Base-by-base conservation (phyloP, 2,329 filamentous ascomycete genomes). In the Eutypella sp. region DNA sequence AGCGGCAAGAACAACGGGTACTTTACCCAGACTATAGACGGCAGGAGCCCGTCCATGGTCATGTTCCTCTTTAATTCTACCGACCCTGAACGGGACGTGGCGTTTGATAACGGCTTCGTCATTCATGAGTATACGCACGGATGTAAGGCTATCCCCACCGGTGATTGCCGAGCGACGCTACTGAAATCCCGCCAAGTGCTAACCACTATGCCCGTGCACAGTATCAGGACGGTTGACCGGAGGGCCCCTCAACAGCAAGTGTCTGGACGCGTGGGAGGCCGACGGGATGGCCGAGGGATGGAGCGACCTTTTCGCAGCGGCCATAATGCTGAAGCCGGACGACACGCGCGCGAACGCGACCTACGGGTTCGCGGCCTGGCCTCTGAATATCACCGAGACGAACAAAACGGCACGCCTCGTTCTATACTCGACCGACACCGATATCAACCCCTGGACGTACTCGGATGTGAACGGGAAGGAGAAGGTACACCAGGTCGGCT, bases 271-370 rank as follows among this genome's bases (percentile, higher is more conserved):
- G 10, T 53, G 67, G n/a, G 76, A 81, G 48, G 63, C 72, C 1
- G 71, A 75, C 8, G 77, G 78, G 33, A 78, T 81, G 77, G 76
- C 76, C 27, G 78, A 81, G 47, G 77, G 77, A 31, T 81, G 78
- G 78, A 65, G 70, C 46, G 77, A 81, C 51, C 78, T 79, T 60
- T 74, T 73, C 61, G 76, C 76, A 5, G 72, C 70, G 0, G 72
- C 75, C 4, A 66, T 78, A 48, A 68, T 70, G 41, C 55, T 76
- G 47, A 73, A 74, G 62, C 40, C 66, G 3, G 49, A 48, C 13
- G 73, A 78, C 56, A 77, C 69, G 5, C 65, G 74, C 38, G 50
- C 47, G 4, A 73, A 59, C 2, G 61, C 75, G 13, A 33, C 24
- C 59, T 78, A 75, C 55, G 48, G 68, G 9, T 68, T 79, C 59